These are phyloP conservation scores for Hypoxylon sp. DNA, from an alignment of 2,329 filamentous ascomycete species.

Conservation along the genomic window DNA sequence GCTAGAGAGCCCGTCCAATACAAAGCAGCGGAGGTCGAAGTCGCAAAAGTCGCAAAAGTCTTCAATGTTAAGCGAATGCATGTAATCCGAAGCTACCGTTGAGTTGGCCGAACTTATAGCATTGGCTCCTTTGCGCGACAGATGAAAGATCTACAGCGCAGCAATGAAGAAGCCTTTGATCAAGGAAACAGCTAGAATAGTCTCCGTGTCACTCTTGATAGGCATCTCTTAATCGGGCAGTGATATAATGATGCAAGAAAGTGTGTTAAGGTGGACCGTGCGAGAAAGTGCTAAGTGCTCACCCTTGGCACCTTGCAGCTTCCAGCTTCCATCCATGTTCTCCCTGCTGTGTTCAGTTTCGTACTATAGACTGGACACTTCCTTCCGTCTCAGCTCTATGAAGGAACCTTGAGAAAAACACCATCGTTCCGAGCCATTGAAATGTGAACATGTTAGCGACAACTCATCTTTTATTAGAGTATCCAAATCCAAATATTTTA, in stretches of 20 bases:
- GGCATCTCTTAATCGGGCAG: conserved; percentile 16
- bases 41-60: conserved; percentile 8
- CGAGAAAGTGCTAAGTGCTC: conserved; percentile 27
- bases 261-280: conserved; percentile 35
- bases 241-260: conserved; percentile 31
- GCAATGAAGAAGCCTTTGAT: conserved; percentile 11
- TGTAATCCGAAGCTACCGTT: conserved; percentile 26
- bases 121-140: conserved; percentile 13
- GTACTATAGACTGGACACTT: conserved; percentile 12
- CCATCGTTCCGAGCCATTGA: conserved; percentile 28
- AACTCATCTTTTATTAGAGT: conserved; percentile 21
- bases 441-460: conserved; percentile 30
- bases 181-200: conserved; percentile 28
- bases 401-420: conserved; percentile 5
- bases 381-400: conserved; percentile 14
- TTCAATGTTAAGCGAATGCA: conserved; percentile 25
- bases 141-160: conserved; percentile 16
- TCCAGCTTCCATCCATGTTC: conserved; percentile 16
- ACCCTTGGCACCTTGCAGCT: conserved; percentile 23
- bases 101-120: conserved; percentile 14
- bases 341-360: conserved; percentile 9
- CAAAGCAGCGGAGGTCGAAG: conserved; percentile 3
- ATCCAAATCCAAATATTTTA: conserved; percentile 6
- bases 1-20: conserved; percentile 28
- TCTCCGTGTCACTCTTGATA: conserved; percentile 24